Evolutionary conservation across 192 early-diverging fungal genomes (phyloP), one percentile per base, ranked within the genome.

Genomic region (Entrophospora sp.): DNA sequence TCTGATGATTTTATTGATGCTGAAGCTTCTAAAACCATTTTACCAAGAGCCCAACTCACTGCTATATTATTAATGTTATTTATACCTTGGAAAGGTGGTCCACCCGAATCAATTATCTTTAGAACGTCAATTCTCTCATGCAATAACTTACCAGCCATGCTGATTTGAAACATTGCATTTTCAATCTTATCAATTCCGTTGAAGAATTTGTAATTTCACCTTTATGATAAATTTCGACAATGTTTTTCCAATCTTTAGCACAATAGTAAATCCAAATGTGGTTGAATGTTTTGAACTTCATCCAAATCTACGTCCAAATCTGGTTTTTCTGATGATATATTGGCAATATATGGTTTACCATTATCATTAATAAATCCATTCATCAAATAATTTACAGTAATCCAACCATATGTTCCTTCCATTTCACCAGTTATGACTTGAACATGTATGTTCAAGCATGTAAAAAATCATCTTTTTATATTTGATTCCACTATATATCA

Each of bases 371-470:
- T 75, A 63, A 95, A 92, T 4, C 88, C 86, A 20, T 78, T 81
- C 80, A 91, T 85, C 28, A 97, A 71, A 53, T 96, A 95, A 71
- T 99, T 99, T 52, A 95, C 86, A 0, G 94, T 86, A 5, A 93
- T 67, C 97, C 97, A 99, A 5, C 93, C 95, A 74, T 88, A 97
- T 12, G 96, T 82, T 2, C 97, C 97, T 71, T 99, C 97, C 31
- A 84, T 73, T 71, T 95, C 89, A 25, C 97, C 97, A 6, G 91
- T 83, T 30, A 99, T 97, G 35, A 94, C 89, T 27, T 84, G 81
- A 67, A 98, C 87, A 56, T 91, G 87, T 79, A 60, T 85, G 86
- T 45, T 81, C 75, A 20, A 81, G n/a, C n/a, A n/a, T n/a, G n/a
- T n/a, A n/a, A n/a, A n/a, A n/a, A n/a, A n/a, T n/a, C n/a, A n/a